Conservation (phyloP, 192 early-diverging fungal species). For the Chytriomyces sp. region DNA sequence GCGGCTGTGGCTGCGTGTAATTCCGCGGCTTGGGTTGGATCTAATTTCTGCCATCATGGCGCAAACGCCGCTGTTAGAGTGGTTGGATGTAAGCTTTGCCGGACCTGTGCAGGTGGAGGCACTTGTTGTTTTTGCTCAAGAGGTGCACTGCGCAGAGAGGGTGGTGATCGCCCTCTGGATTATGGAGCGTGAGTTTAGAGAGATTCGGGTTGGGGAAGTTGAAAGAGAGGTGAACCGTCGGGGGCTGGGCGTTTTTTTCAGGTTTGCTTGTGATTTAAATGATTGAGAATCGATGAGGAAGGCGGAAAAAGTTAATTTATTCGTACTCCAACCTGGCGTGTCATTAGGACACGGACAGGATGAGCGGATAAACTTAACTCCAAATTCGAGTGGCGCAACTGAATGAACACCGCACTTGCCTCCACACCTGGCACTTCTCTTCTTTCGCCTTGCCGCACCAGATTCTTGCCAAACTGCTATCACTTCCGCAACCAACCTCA, state of each 20-base stretch:
- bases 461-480: no score
- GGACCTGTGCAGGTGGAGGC: neutral
- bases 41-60: neutral
- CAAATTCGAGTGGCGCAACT: no score
- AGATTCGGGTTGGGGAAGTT: neutral
- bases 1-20: constrained; percentile 17
- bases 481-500: no score
- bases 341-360: neutral
- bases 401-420: no score
- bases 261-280: constrained; percentile 23
- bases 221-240: constrained; percentile 15
- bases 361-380: no score
- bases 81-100: constrained; percentile 6
- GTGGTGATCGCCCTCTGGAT: constrained; percentile 24
- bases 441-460: no score
- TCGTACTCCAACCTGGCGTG: neutral
- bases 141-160: neutral
- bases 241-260: constrained; percentile 13
- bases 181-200: neutral
- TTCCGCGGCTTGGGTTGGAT: neutral
- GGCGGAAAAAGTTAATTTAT: neutral
- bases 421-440: no score
- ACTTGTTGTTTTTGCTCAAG: constrained; percentile 10
- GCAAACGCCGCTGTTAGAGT: constrained; percentile 6
- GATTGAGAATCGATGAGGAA: constrained; percentile 2